A percentile compares a stretch with the other conserved stretches of the same genome.
These are phyloP conservation scores for Entomophthora muscae DNA, from an alignment of 371 early-diverging fungal species.

Conservation along the genomic window DNA sequence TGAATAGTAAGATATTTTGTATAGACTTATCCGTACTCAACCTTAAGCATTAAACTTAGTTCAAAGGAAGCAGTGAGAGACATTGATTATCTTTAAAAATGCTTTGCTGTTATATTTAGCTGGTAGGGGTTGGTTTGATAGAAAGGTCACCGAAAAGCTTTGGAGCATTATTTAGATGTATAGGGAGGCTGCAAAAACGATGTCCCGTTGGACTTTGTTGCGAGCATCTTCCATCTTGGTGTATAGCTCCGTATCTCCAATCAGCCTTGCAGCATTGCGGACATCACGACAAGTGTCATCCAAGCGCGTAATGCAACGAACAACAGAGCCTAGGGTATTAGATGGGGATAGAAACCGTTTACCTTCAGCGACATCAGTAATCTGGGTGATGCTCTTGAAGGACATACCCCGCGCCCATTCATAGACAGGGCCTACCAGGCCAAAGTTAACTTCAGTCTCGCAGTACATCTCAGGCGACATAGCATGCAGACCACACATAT, in stretches of 20 bases:
- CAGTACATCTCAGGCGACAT: constrained; percentile 28
- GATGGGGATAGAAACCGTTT: constrained; percentile 1
- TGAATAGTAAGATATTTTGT: too few species aligned
- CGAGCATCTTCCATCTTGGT: constrained; percentile 91
- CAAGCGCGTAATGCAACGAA: constrained; percentile 90
- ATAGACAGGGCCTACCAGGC: constrained; percentile 92
- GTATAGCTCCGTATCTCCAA: constrained; percentile 86
- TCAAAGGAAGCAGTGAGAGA: too few species aligned
- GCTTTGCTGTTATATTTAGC: too few species aligned
- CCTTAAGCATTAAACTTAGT: too few species aligned
- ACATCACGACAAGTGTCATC: constrained; percentile 97
- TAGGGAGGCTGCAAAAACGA: constrained; percentile 95
- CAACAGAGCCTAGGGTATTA: constrained; percentile 59
- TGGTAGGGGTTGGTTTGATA: too few species aligned
- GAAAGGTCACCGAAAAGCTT: too few species aligned
- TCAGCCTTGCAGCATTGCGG: constrained; percentile 76
- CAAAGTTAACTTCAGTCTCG: constrained; percentile 42
- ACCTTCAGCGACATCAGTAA: constrained; percentile 92
- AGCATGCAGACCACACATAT: constrained; percentile 37
- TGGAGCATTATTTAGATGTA: constrained; percentile 8
- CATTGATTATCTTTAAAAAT: too few species aligned
- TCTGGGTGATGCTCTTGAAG: constrained; percentile 84
- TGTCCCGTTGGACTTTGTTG: constrained; percentile 88
- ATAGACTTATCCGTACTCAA: too few species aligned
- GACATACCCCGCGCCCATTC: constrained; percentile 95